Evolutionary conservation across 768 basidiomycete genomes (phyloP).

Genomic region (Naganishia kalamii): DNA sequence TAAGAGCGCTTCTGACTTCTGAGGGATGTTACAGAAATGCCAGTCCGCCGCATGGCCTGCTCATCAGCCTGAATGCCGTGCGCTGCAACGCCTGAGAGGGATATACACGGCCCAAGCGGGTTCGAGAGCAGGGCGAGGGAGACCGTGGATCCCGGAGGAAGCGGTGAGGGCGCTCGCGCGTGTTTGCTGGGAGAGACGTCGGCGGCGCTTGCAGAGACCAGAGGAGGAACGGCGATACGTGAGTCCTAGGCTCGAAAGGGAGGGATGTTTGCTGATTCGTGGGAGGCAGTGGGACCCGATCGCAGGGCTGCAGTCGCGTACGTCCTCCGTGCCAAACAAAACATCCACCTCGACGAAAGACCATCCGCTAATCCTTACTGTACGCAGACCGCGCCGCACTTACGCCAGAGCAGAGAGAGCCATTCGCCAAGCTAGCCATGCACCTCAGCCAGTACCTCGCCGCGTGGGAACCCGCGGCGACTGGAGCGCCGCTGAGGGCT

Average conservation of each 20-base stretch:
- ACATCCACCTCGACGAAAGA: too few species aligned
- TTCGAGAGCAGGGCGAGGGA: neutral
- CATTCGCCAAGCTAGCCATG: slow-evolving; percentile 35
- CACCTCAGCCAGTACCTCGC: slow-evolving; percentile 39
- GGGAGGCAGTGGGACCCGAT: slow-evolving; percentile 56
- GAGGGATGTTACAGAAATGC: slow-evolving; percentile 53
- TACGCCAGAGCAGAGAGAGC: slow-evolving; percentile 28
- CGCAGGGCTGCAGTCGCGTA: slow-evolving; percentile 69
- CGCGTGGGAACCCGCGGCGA: slow-evolving; percentile 17
- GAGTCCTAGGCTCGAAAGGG: slow-evolving; percentile 52
- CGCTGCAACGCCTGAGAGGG: slow-evolving; percentile 55
- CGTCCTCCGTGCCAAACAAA: too few species aligned
- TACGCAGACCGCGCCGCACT: slow-evolving; percentile 58
- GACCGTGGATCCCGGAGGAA: slow-evolving; percentile 56
- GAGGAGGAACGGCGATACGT: slow-evolving; percentile 27
- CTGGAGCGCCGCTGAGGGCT: slow-evolving; percentile 4
- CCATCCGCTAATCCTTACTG: slow-evolving; percentile 23
- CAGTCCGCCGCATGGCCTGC: slow-evolving; percentile 66
- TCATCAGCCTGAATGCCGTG: slow-evolving; percentile 73
- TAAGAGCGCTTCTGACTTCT: neutral
- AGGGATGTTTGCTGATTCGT: neutral
- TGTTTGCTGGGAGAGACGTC: slow-evolving; percentile 62
- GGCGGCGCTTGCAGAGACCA: slow-evolving; percentile 54
- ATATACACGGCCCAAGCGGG: slow-evolving; percentile 8
- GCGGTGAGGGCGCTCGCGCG: slow-evolving; percentile 72